phyloP scores from a whole-genome alignment of 2,329 filamentous ascomycete genomes.

The Pyrenophora graminea region DNA sequence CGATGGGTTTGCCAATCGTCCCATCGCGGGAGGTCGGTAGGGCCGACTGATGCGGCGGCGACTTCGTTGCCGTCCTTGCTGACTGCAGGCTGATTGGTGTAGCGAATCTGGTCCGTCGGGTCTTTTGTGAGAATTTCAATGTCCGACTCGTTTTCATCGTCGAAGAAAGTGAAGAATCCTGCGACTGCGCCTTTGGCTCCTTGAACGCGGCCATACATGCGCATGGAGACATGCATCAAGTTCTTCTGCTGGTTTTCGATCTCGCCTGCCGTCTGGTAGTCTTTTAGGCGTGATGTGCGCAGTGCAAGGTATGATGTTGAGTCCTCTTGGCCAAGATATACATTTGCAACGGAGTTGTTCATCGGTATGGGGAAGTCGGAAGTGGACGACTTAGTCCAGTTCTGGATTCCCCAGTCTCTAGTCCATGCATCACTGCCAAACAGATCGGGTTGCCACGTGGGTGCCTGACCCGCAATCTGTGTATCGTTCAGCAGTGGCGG shows the following conservation, averaged over 20 bases:
- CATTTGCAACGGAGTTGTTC: slow-evolving; percentile 53
- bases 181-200: slow-evolving; percentile 55
- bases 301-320: slow-evolving; percentile 52
- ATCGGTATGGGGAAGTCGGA: slow-evolving; percentile 48
- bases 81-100: slow-evolving; percentile 65
- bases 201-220: slow-evolving; percentile 52
- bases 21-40: slow-evolving; percentile 56
- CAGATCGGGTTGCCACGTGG: slow-evolving; percentile 45
- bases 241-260: slow-evolving; percentile 53
- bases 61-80: slow-evolving; percentile 52
- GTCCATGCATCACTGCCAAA: slow-evolving; percentile 45
- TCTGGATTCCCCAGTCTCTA: slow-evolving; percentile 48
- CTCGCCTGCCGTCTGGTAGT: slow-evolving; percentile 55
- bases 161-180: slow-evolving; percentile 61
- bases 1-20: slow-evolving; percentile 63
- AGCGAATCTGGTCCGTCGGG: slow-evolving; percentile 51
- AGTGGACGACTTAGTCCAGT: slow-evolving; percentile 51
- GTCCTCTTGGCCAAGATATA: slow-evolving; percentile 49
- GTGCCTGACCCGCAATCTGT: slow-evolving; percentile 21
- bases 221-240: slow-evolving; percentile 54
- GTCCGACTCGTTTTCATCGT: slow-evolving; percentile 55
- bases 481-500: slow-evolving; percentile 34
- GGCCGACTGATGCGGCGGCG: slow-evolving; percentile 54
- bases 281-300: slow-evolving; percentile 50
- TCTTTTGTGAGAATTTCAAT: slow-evolving; percentile 59